Evolutionary conservation across 2,329 filamentous ascomycete genomes (phyloP), one percentile per base, ranked within the genome.

Genomic region (Cordyceps tenuipes): DNA sequence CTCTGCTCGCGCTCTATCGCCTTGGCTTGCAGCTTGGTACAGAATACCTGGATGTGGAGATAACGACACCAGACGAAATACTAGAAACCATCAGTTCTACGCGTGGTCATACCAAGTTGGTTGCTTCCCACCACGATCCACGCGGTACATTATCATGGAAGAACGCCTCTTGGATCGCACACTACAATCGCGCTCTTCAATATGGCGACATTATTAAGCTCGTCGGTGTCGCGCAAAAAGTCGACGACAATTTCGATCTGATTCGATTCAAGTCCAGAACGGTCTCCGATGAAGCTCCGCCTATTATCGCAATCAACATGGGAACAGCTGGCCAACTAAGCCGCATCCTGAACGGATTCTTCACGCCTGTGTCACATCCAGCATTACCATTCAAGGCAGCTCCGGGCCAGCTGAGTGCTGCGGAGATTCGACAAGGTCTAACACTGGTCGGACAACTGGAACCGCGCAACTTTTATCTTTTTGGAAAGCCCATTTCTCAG

Each of bases 261-360:
- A 84, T 85, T 46, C 83, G 83, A 53, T 99, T 99, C 82, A 92
- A 90, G 76, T 76, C 80, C 23, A 87, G 83, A 76, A 91, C 92
- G 74, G 78, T 84, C 43, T 77, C 81, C 26, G 82, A 89, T 1
- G 88, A 95, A 69, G 80, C 88, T 57, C 85, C 86, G n/a, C 93
- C 92, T 0, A 76, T 99, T 59, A 97, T 99, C 66, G 91, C 89
- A 1, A 88, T 99, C 70, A 99, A 99, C 74, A 97, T 99, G 93
- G 92, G 93, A 34, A 79, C 84, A 52, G 78, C 83, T 29, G 94
- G 94, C 53, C 94, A 96, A 75, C 81, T 97, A 47, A 96, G 91
- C 68, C 87, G 94, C 39, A 87, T 99, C 49, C 77, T 95, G 61
- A 99, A 99, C 73, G 80, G 83, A 34, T 97, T 97, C 78, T 85